phyloP scores from a whole-genome alignment of 1,139 yeast species.

The Saccharomyces pastorianus region DNA sequence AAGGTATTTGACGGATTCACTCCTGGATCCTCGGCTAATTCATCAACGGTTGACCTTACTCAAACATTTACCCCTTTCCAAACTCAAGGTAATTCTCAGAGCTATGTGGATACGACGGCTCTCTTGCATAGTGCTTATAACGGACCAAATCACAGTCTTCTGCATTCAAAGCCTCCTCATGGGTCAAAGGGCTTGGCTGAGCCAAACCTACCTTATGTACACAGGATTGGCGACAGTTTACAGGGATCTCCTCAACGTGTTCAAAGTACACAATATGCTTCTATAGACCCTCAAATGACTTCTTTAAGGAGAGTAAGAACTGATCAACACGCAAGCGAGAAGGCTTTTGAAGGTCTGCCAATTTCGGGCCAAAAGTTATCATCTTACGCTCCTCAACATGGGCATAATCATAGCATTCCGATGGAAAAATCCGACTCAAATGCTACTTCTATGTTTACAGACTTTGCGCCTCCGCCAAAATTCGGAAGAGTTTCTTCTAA shows the following conservation, averaged over 20 bases:
- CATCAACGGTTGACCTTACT: slow-evolving; percentile 25
- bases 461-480: slow-evolving; percentile 7
- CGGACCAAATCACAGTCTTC: slow-evolving; percentile 2
- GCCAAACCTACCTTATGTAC: not conserved
- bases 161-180: not conserved
- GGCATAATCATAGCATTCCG: not conserved
- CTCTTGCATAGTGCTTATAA: slow-evolving; percentile 1
- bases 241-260: slow-evolving; percentile 13
- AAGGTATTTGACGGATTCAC: slow-evolving; percentile 71
- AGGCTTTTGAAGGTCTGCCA: not conserved
- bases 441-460: not conserved
- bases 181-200: not conserved
- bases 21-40: slow-evolving; percentile 42
- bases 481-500: slow-evolving; percentile 4
- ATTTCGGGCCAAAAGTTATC: not conserved
- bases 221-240: slow-evolving; percentile 10
- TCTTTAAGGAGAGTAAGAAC: slow-evolving; percentile 10
- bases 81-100: slow-evolving; percentile 2
- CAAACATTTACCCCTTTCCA: slow-evolving; percentile 19
- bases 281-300: slow-evolving; percentile 2
- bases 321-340: slow-evolving; percentile 4
- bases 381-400: not conserved
- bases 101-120: slow-evolving; percentile 1
- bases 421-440: slow-evolving; percentile 1
- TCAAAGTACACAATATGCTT: slow-evolving; percentile 2